Evolutionary conservation across 768 basidiomycete genomes (phyloP).

Genomic region (Tubosaeta sp.): DNA sequence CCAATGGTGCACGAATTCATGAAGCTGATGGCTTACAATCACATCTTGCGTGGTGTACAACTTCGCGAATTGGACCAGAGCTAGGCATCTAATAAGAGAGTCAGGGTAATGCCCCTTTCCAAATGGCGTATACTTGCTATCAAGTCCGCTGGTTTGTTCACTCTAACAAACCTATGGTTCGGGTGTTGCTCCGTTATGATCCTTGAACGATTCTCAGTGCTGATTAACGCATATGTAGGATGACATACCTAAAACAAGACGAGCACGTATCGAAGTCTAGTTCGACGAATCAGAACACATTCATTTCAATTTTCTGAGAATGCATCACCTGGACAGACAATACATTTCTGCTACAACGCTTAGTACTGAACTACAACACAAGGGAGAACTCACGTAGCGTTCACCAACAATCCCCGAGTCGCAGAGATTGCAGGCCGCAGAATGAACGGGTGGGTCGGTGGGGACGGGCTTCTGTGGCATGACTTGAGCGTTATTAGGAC

Average conservation of each 20-base stretch:
- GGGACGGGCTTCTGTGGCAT: not conserved
- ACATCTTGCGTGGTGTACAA: slow-evolving; percentile 56
- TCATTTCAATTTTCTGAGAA: not conserved
- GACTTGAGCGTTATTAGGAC: not conserved
- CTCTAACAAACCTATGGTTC: slow-evolving; percentile 63
- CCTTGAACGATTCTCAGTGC: slow-evolving; percentile 27
- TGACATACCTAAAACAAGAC: slow-evolving; percentile 59
- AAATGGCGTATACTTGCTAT: slow-evolving; percentile 42
- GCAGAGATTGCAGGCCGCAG: slow-evolving; percentile 74
- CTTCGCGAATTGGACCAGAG: slow-evolving; percentile 10
- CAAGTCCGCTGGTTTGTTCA: slow-evolving; percentile 50
- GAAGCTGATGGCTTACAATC: slow-evolving; percentile 34
- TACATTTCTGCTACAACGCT: slow-evolving; percentile 60
- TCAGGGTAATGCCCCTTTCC: not conserved
- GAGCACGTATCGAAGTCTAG: slow-evolving; percentile 74
- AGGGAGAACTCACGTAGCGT: slow-evolving; percentile 56
- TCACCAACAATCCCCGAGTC: slow-evolving; percentile 63
- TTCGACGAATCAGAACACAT: slow-evolving; percentile 6
- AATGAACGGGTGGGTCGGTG: slow-evolving; percentile 40
- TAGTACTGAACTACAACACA: not conserved
- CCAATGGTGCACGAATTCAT: not conserved
- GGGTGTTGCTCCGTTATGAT: slow-evolving; percentile 77
- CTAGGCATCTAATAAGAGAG: slow-evolving; percentile 27
- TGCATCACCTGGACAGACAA: slow-evolving; percentile 52
- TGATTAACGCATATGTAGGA: not conserved